Evolutionary conservation across 148 eudicot genomes (phyloP), one percentile per base, ranked within the genome.

Genomic region (Camellia granthamiana): DNA sequence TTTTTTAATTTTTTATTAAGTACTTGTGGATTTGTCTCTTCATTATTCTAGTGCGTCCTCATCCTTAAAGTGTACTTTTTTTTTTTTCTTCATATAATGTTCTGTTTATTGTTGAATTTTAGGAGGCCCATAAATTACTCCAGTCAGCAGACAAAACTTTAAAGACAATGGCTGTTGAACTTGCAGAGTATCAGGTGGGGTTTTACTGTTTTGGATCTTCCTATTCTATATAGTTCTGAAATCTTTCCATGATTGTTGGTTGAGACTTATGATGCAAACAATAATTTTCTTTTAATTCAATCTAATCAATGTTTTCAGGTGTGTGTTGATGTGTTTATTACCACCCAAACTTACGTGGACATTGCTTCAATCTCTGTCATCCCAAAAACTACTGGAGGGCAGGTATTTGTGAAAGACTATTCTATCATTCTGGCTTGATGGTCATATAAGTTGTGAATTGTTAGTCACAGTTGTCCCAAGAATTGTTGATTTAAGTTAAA

Each of bases 341-440:
- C 97, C 72, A 85, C 98, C 69, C 99, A 96, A 89, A 88, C 91
- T 75, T 96, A 94, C 72, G 91, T 94, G 6, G 99, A 96, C 84
- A 85, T 94, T 75, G 95, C 99, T 81, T 96, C 99, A 59, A 89
- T 94, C 55, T 91, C 99, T 60, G 92, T 91, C 69, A 90, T 96
- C 78, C 95, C 98, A 78, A 94, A 91, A 85, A 96, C 95, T 76
- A 96, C 99, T 6, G 99, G 99, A 76, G 99, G 99, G 77, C 97
- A 96, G 99, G 99, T 96, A 89, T 70, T 74, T 56, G 43, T 43
- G 13, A 67, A 12, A 13, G 23, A 67, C 16, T 68, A 44, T 61
- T 66, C 56, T 7, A 18, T 54, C 78, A 12, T 54, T 82, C 30
- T 69, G 44, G 38, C 14, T 72, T 42, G 5, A 58, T 14, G 44